These are phyloP conservation scores for Pouteria campechiana DNA, from an alignment of 179 eudicot genomes.

Conservation along the genomic window DNA sequence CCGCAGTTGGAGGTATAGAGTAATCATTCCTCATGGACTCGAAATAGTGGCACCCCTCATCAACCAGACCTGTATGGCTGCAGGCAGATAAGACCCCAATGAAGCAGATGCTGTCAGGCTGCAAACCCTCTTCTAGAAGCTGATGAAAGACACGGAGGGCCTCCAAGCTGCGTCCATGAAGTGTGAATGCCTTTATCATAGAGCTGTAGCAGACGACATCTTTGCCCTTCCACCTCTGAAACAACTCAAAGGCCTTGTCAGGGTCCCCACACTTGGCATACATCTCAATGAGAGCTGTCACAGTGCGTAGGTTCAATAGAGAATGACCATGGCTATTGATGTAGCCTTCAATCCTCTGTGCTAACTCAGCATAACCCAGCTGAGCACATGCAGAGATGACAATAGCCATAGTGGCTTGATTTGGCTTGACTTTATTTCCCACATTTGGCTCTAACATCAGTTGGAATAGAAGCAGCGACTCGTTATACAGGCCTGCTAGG, in stretches of 20 bases:
- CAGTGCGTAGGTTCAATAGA: conserved; percentile 3
- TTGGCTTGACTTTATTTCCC: conserved; percentile 11
- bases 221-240: background rate
- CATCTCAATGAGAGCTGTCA: conserved; percentile 15
- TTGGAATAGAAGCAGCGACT: conserved; percentile 7
- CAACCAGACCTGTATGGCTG: conserved; percentile 12
- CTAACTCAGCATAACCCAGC: conserved; percentile 8
- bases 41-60: conserved; percentile 5
- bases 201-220: conserved; percentile 13
- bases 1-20: conserved; percentile 5
- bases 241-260: conserved; percentile 1
- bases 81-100: conserved; percentile 16
- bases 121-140: conserved; percentile 1
- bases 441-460: conserved; percentile 6
- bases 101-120: conserved; percentile 14
- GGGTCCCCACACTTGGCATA: conserved; percentile 18
- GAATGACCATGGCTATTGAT: too few relatives aligned
- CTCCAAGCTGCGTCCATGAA: conserved; percentile 7
- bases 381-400: conserved; percentile 10
- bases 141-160: conserved; percentile 6
- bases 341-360: conserved; percentile 12
- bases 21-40: conserved; percentile 8
- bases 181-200: conserved; percentile 11
- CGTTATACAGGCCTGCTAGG: conserved; percentile 7
- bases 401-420: conserved; percentile 14